Percentiles rank a stretch among this genome's conserved stretches.
Conservation (phyloP, 441 rosid genomes). For the Eutrema salsugineum region DNA sequence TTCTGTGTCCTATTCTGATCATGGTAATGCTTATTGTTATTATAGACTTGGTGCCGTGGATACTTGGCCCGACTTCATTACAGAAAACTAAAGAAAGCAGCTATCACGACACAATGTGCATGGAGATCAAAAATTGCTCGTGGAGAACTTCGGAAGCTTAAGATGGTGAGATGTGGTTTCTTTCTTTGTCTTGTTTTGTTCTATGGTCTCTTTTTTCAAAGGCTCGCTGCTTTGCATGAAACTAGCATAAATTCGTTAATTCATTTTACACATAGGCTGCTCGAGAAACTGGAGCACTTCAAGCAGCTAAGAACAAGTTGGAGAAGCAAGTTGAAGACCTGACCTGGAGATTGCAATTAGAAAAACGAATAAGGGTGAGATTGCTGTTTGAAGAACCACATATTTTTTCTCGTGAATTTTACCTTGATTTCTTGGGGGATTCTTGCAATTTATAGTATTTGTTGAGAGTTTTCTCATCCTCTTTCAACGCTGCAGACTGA, state of each 20-base stretch:
- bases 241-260: neutral
- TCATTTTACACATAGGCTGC: constrained; percentile 67
- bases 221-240: neutral
- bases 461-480: neutral
- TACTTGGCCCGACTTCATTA: constrained; percentile 64
- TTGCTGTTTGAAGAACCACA: constrained; percentile 13
- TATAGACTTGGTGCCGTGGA: constrained; percentile 81
- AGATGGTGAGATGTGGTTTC: constrained; percentile 59
- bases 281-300: constrained; percentile 98
- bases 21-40: constrained; percentile 18
- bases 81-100: constrained; percentile 66
- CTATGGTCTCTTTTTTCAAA: neutral
- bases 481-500: constrained; percentile 57
- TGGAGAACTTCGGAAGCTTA: constrained; percentile 86
- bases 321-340: constrained; percentile 98
- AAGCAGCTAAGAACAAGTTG: constrained; percentile 93
- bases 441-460: neutral
- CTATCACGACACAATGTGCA: constrained; percentile 83
- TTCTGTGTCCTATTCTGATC: constrained; percentile 6
- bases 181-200: constrained; percentile 14
- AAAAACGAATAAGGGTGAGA: constrained; percentile 88
- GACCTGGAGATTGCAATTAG: constrained; percentile 87
- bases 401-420: neutral
- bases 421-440: neutral
- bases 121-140: constrained; percentile 95